Evolutionary conservation across 1,284 basidiomycete species (phyloP), one percentile per base, ranked within the genome.

Genomic region (Malassezia cuniculi): DNA sequence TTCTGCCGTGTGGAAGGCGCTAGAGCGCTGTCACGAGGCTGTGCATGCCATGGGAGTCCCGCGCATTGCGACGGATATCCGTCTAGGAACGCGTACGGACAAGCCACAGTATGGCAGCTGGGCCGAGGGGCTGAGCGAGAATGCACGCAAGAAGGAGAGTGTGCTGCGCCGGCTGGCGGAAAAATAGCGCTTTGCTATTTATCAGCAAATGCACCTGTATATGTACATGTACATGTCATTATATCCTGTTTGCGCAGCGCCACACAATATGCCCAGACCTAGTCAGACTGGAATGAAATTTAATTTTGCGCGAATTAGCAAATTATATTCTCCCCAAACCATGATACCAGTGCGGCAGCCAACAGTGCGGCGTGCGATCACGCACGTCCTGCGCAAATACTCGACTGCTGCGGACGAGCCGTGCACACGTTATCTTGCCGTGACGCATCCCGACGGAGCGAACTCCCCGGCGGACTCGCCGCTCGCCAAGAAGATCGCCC

Each of bases 31-130:
- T 29, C 64, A 66, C 34, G 56, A 61, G 18, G 61, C 60, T 0
- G 60, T 66, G 6, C 61, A 63, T 30, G 48, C 50, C 20, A 50
- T 57, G 25, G 61, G 61, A n/a, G 61, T 55, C 3, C 54, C 54
- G 12, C 48, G 64, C 10, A 66, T 66, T 33, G 59, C 64, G 5
- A 65, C 64, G 26, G 60, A 66, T 44, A 54, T 66, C 31, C 57
- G 64, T 11, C 57, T 66, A 18, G 64, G 64, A 11, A 66, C 64
- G 9, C 41, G 57, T 21, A 55, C 50, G 12, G 57, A 57, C 45
- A 57, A 60, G 42, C 53, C 57, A 6, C 20, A 50, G 7, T 43
- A 45, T 4, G 41, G 50, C 27, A 29, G 38, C 14, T 40, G 48
- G 43, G 28, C 44, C 8, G 12, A 46, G n/a, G 57, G 52, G 2